Conservation (phyloP, 2,329 filamentous ascomycete species). For the Colletotrichum sublineola region DNA sequence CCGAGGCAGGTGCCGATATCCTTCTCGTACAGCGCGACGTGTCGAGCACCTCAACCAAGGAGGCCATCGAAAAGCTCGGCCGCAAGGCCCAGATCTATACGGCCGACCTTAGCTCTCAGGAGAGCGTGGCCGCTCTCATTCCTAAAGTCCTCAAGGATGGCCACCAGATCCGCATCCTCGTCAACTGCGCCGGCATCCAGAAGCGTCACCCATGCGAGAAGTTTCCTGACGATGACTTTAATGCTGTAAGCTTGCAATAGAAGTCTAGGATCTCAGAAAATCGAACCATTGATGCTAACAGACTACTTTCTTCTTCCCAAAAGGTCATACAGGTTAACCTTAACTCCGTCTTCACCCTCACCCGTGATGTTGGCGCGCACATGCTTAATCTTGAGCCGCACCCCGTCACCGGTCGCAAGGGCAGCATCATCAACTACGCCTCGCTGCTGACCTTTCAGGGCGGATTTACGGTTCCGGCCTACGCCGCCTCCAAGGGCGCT, state of each 20-base stretch:
- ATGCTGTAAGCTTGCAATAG: slow-evolving; percentile 62
- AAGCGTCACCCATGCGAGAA: slow-evolving; percentile 79
- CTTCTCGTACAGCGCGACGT: slow-evolving; percentile 66
- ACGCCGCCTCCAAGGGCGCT: slow-evolving; percentile 87
- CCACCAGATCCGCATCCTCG: slow-evolving; percentile 78
- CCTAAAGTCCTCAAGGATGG: slow-evolving; percentile 72
- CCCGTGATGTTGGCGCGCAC: slow-evolving; percentile 82
- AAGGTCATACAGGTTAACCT: slow-evolving; percentile 89
- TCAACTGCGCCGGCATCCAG: slow-evolving; percentile 92
- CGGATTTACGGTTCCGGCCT: slow-evolving; percentile 88
- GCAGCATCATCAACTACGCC: slow-evolving; percentile 87
- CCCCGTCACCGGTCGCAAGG: slow-evolving; percentile 66
- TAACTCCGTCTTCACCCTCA: slow-evolving; percentile 82
- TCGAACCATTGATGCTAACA: background rate
- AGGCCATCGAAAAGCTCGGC: slow-evolving; percentile 73
- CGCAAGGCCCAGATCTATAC: slow-evolving; percentile 77
- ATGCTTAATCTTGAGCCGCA: slow-evolving; percentile 73
- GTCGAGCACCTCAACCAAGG: slow-evolving; percentile 65
- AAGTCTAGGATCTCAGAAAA: background rate
- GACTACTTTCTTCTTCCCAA: too few relatives aligned
- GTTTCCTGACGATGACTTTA: slow-evolving; percentile 84
- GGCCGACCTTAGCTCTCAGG: slow-evolving; percentile 74
- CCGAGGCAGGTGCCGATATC: slow-evolving; percentile 70
- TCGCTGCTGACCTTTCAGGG: slow-evolving; percentile 88
- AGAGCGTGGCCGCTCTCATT: slow-evolving; percentile 71